Evolutionary conservation across 2,329 filamentous ascomycete species (phyloP).

Genomic region (Clathrospora elynae): DNA sequence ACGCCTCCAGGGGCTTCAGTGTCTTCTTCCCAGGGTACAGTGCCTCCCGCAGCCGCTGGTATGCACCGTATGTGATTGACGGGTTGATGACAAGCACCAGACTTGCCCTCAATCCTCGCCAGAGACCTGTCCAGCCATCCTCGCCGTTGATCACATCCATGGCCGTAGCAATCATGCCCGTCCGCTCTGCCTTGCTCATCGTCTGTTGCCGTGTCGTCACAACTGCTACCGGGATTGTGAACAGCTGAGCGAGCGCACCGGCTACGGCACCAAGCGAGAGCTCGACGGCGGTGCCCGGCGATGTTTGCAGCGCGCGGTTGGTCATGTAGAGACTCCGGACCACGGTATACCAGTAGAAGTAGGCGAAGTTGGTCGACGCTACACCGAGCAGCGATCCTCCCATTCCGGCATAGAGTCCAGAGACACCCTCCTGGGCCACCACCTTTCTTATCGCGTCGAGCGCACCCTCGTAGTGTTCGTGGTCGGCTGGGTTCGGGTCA

Average conservation of each 20-base stretch:
- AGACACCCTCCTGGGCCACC: constrained; percentile 74
- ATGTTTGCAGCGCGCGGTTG: constrained; percentile 60
- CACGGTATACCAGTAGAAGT: constrained; percentile 98
- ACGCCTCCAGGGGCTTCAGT: constrained; percentile 84
- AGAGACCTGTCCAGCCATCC: constrained; percentile 86
- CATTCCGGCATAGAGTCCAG: constrained; percentile 88
- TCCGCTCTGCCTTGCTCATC: constrained; percentile 80
- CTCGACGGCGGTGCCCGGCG: constrained; percentile 81
- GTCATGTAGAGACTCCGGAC: constrained; percentile 79
- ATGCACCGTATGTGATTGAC: constrained; percentile 95
- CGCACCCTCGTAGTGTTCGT: constrained; percentile 82
- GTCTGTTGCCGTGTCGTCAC: constrained; percentile 97
- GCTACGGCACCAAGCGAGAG: constrained; percentile 83
- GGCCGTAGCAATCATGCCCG: constrained; percentile 84
- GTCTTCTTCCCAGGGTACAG: constrained; percentile 78
- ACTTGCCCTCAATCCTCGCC: constrained; percentile 94
- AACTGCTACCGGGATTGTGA: constrained; percentile 95
- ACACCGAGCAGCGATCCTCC: constrained; percentile 85
- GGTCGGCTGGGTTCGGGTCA: constrained; percentile 52
- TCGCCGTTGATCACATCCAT: constrained; percentile 87
- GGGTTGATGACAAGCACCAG: constrained; percentile 95
- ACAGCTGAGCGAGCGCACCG: constrained; percentile 89
- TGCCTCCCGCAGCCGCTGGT: constrained; percentile 80
- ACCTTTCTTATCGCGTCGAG: constrained; percentile 90
- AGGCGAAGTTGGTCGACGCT: constrained; percentile 97